These are phyloP conservation scores for Pseudocercospora cruenta DNA, from an alignment of 2,329 filamentous ascomycete genomes.

Conservation along the genomic window DNA sequence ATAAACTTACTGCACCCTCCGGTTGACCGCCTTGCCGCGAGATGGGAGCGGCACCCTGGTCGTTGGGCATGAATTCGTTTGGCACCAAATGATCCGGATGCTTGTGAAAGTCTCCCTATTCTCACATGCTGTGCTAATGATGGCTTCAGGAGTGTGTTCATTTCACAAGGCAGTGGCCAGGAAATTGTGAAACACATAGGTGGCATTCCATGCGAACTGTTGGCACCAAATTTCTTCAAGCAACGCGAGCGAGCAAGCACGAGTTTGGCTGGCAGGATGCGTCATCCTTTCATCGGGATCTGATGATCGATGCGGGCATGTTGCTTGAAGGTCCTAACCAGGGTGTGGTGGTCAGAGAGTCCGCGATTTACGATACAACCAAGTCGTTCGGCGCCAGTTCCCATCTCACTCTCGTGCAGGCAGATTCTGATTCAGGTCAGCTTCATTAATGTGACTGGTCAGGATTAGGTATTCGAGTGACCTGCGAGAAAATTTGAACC, in stretches of 20 bases:
- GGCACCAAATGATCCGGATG: not conserved
- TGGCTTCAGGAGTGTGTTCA: not conserved
- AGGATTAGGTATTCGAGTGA: not conserved
- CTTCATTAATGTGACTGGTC: not conserved
- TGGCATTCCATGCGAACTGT: not conserved
- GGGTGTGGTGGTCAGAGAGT: not conserved
- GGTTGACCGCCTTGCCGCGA: not conserved
- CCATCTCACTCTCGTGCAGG: not conserved
- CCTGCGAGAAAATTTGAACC: not conserved
- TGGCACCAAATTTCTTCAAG: not conserved
- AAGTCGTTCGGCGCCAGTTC: conserved; percentile 4
- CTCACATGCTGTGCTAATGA: not conserved
- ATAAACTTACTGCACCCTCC: not conserved
- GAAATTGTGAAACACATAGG: not conserved
- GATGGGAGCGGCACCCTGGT: not conserved
- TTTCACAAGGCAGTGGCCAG: not conserved
- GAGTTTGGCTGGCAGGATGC: not conserved
- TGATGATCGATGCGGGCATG: conserved; percentile 5
- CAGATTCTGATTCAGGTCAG: not conserved
- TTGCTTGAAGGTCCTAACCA: not conserved
- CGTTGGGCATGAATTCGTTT: not conserved
- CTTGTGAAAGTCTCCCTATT: not conserved
- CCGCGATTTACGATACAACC: not conserved
- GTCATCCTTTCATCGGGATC: not conserved
- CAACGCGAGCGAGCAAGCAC: not conserved